Conservation (phyloP, 106 monocot species). For the Amphibolis antarctica region DNA sequence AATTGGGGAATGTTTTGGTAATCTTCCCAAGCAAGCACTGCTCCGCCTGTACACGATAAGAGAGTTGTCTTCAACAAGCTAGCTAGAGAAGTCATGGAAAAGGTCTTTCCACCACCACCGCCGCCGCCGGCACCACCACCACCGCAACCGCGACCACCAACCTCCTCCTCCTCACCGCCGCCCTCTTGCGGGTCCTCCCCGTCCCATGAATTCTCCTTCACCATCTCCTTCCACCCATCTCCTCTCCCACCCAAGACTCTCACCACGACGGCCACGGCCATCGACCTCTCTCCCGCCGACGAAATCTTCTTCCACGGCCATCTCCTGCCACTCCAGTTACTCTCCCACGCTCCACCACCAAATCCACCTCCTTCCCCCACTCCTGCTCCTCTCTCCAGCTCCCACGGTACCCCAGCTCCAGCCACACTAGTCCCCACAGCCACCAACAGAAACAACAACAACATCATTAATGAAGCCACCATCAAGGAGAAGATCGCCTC, state of each 20-base stretch:
- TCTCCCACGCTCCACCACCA: slow-evolving; percentile 16
- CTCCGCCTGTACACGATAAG: background rate
- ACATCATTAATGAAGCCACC: background rate
- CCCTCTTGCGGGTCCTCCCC: slow-evolving; percentile 35
- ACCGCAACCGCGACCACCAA: slow-evolving; percentile 7
- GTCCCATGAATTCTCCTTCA: slow-evolving; percentile 69
- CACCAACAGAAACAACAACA: background rate
- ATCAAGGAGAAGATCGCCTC: background rate
- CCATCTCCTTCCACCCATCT: slow-evolving; percentile 38
- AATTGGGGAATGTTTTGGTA: background rate
- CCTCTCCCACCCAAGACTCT: slow-evolving; percentile 2
- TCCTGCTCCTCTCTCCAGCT: background rate
- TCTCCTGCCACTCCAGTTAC: slow-evolving; percentile 45
- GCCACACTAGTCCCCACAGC: background rate
- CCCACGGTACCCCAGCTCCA: slow-evolving; percentile 5
- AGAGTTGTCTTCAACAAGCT: background rate
- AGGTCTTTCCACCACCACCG: background rate
- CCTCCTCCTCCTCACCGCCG: slow-evolving; percentile 8
- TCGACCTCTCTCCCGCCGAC: slow-evolving; percentile 62
- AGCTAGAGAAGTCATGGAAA: background rate
- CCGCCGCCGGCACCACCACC: slow-evolving; percentile 3
- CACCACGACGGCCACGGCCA: slow-evolving; percentile 5
- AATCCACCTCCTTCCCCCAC: slow-evolving; percentile 1
- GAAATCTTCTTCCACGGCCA: slow-evolving; percentile 78
- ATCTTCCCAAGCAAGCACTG: background rate